A percentile compares a stretch with the other conserved stretches of the same genome.
phyloP scores from a whole-genome alignment of 148 eudicot genomes.

The Gaultheria prostrata region DNA sequence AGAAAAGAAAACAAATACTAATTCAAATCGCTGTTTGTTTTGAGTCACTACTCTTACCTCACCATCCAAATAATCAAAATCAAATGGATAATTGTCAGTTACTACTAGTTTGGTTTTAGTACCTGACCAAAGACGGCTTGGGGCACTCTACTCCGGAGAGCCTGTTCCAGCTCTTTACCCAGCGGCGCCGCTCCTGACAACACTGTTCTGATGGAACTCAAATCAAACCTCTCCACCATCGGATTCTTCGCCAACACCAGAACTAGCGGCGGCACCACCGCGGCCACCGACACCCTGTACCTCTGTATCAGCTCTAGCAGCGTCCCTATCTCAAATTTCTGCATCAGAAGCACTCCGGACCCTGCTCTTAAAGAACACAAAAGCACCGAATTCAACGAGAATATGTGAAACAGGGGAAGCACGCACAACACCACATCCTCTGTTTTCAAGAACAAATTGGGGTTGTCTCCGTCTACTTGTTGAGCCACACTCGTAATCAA shows the following conservation, averaged over 20 bases:
- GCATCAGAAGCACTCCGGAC: constrained; percentile 66
- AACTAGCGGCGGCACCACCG: constrained; percentile 83
- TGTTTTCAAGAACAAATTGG: constrained; percentile 51
- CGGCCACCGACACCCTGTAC: constrained; percentile 70
- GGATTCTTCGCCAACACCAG: constrained; percentile 70
- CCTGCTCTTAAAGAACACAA: constrained; percentile 73
- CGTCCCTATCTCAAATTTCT: constrained; percentile 61
- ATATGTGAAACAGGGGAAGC: constrained; percentile 82
- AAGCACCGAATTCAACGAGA: constrained; percentile 67
- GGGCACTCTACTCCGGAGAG: constrained; percentile 59
- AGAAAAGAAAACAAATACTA: too few species aligned
- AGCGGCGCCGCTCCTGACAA: constrained; percentile 92
- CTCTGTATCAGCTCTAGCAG: constrained; percentile 65
- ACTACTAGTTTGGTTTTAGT: neutral
- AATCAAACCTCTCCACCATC: constrained; percentile 54
- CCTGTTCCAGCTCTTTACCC: constrained; percentile 79
- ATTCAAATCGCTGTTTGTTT: too few species aligned
- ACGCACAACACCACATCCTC: constrained; percentile 79
- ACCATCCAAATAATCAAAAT: too few species aligned
- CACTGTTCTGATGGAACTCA: constrained; percentile 60
- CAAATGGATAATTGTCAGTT: neutral
- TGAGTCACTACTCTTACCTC: too few species aligned
- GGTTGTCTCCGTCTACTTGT: constrained; percentile 89
- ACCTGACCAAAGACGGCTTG: constrained; percentile 93
- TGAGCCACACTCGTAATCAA: constrained; percentile 74